Evolutionary conservation across 1,139 yeast genomes (phyloP).

Genomic region (Zygosaccharomyces pseudobailii): DNA sequence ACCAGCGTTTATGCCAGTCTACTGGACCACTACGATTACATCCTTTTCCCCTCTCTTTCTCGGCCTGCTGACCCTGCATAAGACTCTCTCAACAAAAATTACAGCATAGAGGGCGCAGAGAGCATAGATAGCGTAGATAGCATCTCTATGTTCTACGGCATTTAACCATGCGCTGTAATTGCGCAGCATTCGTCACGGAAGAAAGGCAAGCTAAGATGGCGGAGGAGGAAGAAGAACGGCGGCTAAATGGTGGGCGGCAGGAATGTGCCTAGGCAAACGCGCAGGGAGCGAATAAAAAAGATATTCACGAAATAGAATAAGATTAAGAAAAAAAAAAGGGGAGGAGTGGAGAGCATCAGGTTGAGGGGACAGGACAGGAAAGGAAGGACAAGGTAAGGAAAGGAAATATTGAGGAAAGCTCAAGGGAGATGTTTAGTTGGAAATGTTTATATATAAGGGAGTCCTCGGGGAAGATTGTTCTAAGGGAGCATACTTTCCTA

Average conservation of each 20-base stretch:
- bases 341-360: neutral
- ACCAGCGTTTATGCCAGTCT: no score
- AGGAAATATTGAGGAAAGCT: neutral
- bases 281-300: neutral
- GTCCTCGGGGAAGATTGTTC: neutral
- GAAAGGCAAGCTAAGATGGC: neutral
- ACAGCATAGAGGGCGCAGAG: no score
- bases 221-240: neutral
- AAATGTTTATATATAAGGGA: neutral
- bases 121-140: neutral
- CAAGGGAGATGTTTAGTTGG: neutral
- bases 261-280: neutral
- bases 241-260: conserved; percentile 3
- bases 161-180: no score
- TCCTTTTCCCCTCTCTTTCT: no score
- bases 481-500: neutral
- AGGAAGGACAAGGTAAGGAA: neutral
- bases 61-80: no score
- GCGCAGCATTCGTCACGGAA: neutral
- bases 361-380: neutral
- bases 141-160: neutral
- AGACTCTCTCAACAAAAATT: no score
- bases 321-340: neutral
- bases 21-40: no score
- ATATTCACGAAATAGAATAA: neutral